phyloP scores from a whole-genome alignment of 2,329 filamentous ascomycete genomes.

The Penicillium polonicum region DNA sequence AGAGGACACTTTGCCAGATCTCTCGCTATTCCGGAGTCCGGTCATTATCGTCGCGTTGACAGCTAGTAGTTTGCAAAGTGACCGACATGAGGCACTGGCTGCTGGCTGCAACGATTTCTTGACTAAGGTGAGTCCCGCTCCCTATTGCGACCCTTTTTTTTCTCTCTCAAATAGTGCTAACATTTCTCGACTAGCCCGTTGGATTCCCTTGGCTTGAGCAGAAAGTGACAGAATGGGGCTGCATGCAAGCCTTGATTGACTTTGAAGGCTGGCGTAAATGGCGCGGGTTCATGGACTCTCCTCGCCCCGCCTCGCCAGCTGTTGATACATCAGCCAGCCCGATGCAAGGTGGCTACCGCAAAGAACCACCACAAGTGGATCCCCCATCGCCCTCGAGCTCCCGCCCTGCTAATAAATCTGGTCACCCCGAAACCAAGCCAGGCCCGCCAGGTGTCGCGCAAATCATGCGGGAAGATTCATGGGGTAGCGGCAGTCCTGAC shows the following conservation, averaged over 20 bases:
- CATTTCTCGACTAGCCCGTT: conserved; percentile 66
- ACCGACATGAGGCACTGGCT: conserved; percentile 89
- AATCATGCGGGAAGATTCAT: conserved; percentile 30
- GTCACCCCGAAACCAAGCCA: conserved; percentile 9
- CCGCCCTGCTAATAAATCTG: conserved; percentile 18
- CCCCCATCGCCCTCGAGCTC: conserved; percentile 18
- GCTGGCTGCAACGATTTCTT: conserved; percentile 98
- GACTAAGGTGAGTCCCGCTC: conserved; percentile 69
- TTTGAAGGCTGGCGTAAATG: conserved; percentile 97
- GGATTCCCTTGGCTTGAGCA: conserved; percentile 96
- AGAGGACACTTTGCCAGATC: conserved; percentile 39
- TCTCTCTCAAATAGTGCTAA: conserved; percentile 3
- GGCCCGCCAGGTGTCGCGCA: conserved; percentile 13
- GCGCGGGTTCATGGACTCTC: conserved; percentile 69
- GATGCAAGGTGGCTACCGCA: conserved; percentile 25
- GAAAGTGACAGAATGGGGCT: conserved; percentile 99
- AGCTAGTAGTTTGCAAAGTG: conserved; percentile 89
- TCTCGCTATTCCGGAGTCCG: conserved; percentile 79
- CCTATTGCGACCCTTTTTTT: not conserved
- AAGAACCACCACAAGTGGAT: conserved; percentile 10
- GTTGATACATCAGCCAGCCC: conserved; percentile 27
- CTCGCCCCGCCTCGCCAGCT: conserved; percentile 19
- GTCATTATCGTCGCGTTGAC: conserved; percentile 98
- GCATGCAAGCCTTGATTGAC: conserved; percentile 98
- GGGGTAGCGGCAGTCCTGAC: conserved; percentile 32